Evolutionary conservation across 1,284 basidiomycete species (phyloP).

Genomic region (Vanrija sp.): DNA sequence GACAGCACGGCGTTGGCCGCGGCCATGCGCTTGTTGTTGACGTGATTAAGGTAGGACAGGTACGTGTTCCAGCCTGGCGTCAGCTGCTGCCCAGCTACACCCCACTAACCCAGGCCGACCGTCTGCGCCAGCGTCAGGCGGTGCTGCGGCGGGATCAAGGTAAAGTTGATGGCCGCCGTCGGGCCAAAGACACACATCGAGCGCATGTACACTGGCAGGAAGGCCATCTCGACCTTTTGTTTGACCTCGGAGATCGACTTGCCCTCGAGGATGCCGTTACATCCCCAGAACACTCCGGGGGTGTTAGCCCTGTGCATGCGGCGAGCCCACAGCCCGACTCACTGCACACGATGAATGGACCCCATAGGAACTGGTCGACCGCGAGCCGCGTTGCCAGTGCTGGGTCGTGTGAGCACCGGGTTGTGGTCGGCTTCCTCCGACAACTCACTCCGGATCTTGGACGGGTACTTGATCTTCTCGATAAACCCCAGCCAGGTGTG

Average conservation of each 20-base stretch:
- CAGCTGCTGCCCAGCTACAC: not conserved
- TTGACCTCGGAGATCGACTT: slow-evolving; percentile 33
- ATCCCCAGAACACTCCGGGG: slow-evolving; percentile 39
- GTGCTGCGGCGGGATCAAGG: slow-evolving; percentile 70
- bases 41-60: slow-evolving; percentile 39
- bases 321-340: not conserved
- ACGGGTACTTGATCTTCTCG: slow-evolving; percentile 5
- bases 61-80: slow-evolving; percentile 58
- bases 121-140: slow-evolving; percentile 72
- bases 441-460: slow-evolving; percentile 7
- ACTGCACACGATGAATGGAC: slow-evolving; percentile 17
- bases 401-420: not conserved
- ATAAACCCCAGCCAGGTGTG: slow-evolving; percentile 17
- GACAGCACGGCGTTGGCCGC: slow-evolving; percentile 17
- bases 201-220: slow-evolving; percentile 35
- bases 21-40: slow-evolving; percentile 31
- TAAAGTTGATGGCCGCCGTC: slow-evolving; percentile 75
- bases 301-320: not conserved
- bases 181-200: slow-evolving; percentile 64
- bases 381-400: slow-evolving; percentile 9
- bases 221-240: slow-evolving; percentile 39
- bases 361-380: slow-evolving; percentile 17
- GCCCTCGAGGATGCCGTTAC: slow-evolving; percentile 43
- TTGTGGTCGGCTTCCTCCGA: not conserved
- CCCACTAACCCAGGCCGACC: slow-evolving; percentile 62